Percentiles rank a stretch among this genome's conserved stretches.
Conservation (phyloP, 805 yeast species). For the Babjeviella inositovora region DNA sequence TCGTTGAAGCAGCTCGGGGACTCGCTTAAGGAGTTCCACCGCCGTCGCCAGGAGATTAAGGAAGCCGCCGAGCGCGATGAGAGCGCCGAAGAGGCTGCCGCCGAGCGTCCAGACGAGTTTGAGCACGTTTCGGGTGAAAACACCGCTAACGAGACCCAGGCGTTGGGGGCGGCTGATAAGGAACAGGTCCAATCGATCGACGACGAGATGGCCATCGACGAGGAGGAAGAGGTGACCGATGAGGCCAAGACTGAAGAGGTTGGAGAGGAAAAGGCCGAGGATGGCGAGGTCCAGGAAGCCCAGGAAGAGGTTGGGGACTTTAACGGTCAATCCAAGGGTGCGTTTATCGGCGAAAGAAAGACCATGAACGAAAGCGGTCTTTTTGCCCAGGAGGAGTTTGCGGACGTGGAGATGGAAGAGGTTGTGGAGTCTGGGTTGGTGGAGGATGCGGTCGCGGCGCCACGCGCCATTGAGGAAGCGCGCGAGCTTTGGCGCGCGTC, state of each 20-base stretch:
- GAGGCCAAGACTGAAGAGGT: slow-evolving; percentile 13
- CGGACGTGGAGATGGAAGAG: slow-evolving; percentile 9
- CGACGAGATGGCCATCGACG: slow-evolving; percentile 73
- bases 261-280: slow-evolving; percentile 11
- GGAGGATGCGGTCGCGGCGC: slow-evolving; percentile 11
- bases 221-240: slow-evolving; percentile 24
- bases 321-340: slow-evolving; percentile 32
- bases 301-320: slow-evolving; percentile 21
- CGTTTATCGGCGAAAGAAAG: slow-evolving; percentile 30
- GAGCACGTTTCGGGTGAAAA: slow-evolving; percentile 73
- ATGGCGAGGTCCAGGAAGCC: slow-evolving; percentile 8
- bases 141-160: slow-evolving; percentile 73
- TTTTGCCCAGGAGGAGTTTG: slow-evolving; percentile 8
- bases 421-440: slow-evolving; percentile 3
- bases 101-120: slow-evolving; percentile 70
- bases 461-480: slow-evolving; percentile 46
- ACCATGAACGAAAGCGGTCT: slow-evolving; percentile 7
- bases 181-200: slow-evolving; percentile 68
- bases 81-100: slow-evolving; percentile 30
- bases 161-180: slow-evolving; percentile 75
- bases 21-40: slow-evolving; percentile 79
- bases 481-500: slow-evolving; percentile 69
- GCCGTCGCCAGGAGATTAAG: slow-evolving; percentile 75
- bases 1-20: slow-evolving; percentile 84
- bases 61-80: slow-evolving; percentile 42